Conservation (phyloP, 1,284 basidiomycete genomes). For the Ustilago loliicola region DNA sequence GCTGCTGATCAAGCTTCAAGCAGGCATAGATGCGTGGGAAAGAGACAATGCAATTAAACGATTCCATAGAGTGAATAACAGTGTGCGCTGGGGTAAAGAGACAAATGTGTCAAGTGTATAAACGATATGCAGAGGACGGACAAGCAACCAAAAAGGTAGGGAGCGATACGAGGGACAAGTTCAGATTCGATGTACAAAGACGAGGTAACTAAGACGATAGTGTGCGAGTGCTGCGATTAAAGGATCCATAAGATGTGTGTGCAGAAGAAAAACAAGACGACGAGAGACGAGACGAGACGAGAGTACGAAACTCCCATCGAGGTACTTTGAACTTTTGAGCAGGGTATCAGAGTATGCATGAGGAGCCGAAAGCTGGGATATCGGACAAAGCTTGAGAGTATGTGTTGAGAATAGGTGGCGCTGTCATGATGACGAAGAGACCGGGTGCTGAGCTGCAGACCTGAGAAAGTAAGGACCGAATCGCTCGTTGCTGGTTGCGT, state of each 20-base stretch:
- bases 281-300: background rate
- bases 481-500: conserved; percentile 14
- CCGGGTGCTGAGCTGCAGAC: conserved; percentile 21
- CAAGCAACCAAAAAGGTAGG: background rate
- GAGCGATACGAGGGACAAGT: background rate
- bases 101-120: background rate
- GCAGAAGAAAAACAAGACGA: background rate
- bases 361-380: background rate
- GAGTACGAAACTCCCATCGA: background rate
- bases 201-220: background rate
- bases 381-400: background rate
- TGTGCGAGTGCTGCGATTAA: background rate
- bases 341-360: background rate
- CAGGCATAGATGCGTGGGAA: too few relatives aligned
- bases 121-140: background rate
- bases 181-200: background rate
- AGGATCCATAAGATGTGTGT: background rate
- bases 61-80: conserved; percentile 14
- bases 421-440: conserved; percentile 10
- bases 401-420: background rate
- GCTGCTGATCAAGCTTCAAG: background rate
- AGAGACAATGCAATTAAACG: conserved; percentile 17
- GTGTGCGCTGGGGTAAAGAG: background rate
- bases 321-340: background rate
- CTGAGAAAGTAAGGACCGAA: conserved; percentile 14